Evolutionary conservation across 176 grass and related monocot genomes (phyloP), one percentile per base, ranked within the genome.

Genomic region (Raddia guianensis): DNA sequence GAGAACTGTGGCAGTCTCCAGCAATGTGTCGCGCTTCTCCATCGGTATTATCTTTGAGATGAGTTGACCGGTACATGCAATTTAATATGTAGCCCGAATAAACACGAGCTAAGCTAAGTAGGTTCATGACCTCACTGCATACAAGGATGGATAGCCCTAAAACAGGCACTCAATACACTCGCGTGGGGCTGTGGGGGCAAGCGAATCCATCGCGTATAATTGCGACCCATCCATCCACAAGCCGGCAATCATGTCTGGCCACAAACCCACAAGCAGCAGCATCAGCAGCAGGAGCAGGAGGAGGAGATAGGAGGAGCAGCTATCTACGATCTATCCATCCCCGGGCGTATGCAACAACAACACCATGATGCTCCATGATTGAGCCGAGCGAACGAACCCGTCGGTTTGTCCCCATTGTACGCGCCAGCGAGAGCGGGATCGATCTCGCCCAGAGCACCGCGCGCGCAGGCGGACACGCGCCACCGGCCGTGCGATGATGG

Each of bases 321-420:
- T 40, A 5, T 40, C 37, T 40, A 40, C 37, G 2, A 40, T 40
- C 37, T 40, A 40, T 40, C 37, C 4, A 40, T 40, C 37, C 37
- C 37, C 12, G 70, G 52, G 4, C 84, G 9, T 51, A 70, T 8
- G 47, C 46, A 3, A 3, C 49, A 62, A 43, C 86, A 66, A 43
- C 86, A 58, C 74, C 80, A 83, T 83, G 37, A 82, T 82, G 72
- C 54, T 75, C 35, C 54, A 71, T 77, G 79, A 83, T 82, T 70
- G 73, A 74, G 14, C 20, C 70, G 58, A 45, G 3, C 45, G 5
- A 84, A 46, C 74, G 32, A 40, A 72, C 73, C 45, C 52, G 27
- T 75, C 76, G 62, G 43, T 46, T 65, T 86, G 77, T 86, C 85
- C 77, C 77, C 77, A 46, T 12, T 45, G 77, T n/a, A 59, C 70